Evolutionary conservation across 2,329 filamentous ascomycete genomes (phyloP).

Genomic region (Nigrograna mackinnonii): DNA sequence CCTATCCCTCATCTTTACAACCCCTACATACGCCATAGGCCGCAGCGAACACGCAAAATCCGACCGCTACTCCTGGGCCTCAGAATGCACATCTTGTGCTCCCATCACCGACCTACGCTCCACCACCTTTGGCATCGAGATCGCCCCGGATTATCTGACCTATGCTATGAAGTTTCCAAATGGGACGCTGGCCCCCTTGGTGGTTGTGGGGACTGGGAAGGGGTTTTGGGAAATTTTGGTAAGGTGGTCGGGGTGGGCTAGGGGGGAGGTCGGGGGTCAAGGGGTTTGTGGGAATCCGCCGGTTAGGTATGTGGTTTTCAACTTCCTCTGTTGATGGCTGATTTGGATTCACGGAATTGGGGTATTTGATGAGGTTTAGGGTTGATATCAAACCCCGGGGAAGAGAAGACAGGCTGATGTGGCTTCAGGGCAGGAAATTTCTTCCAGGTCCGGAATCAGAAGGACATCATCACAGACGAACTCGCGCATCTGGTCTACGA

Average conservation of each 20-base stretch:
- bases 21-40: no score
- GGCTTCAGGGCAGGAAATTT: neutral
- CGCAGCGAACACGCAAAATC: no score
- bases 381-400: no score
- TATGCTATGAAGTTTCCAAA: constrained; percentile 5
- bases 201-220: neutral
- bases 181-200: neutral
- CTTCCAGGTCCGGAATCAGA: neutral
- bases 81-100: constrained; percentile 4
- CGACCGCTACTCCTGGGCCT: no score
- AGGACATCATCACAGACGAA: neutral
- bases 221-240: constrained; percentile 1
- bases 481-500: constrained; percentile 1
- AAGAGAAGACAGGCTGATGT: no score
- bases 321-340: no score
- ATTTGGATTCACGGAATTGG: no score
- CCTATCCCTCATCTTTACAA: no score
- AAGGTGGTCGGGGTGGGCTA: neutral
- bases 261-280: no score
- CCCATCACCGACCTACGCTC: constrained; percentile 4
- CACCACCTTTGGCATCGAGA: constrained; percentile 5
- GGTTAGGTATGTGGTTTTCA: no score
- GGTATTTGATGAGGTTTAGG: no score
- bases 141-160: constrained; percentile 4
- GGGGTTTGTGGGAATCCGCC: no score